A percentile compares a stretch with the other conserved stretches of the same genome.
These are phyloP conservation scores for barley (Hordeum vulgare) DNA, from an alignment of 176 grass and related monocot genomes.

Conservation along the genomic window DNA sequence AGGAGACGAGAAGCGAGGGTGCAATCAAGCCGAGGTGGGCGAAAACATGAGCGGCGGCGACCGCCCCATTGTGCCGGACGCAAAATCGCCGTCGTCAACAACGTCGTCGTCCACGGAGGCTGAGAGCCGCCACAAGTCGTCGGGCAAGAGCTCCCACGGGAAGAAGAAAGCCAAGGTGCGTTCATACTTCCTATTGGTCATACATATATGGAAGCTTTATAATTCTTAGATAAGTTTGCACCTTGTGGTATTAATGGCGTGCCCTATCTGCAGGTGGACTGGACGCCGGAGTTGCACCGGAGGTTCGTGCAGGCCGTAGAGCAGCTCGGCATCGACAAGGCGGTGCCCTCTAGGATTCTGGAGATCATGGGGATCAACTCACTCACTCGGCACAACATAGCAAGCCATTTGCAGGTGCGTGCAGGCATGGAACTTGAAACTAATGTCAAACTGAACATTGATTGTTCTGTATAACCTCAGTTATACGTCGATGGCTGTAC, in stretches of 20 bases:
- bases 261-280: slow-evolving; percentile 57
- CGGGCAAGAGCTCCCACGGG: slow-evolving; percentile 46
- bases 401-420: slow-evolving; percentile 83
- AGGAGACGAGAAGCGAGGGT: slow-evolving; percentile 21
- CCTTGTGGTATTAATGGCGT: background rate
- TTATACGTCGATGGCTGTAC: background rate
- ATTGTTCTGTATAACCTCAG: background rate
- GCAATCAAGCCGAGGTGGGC: slow-evolving; percentile 18
- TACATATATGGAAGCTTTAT: background rate
- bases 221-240: too few species aligned
- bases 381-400: slow-evolving; percentile 89
- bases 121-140: slow-evolving; percentile 35
- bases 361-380: slow-evolving; percentile 88
- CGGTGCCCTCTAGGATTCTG: slow-evolving; percentile 90
- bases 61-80: background rate
- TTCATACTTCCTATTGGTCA: background rate
- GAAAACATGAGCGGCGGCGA: background rate
- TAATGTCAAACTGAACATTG: background rate
- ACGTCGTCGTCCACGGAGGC: slow-evolving; percentile 28
- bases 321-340: slow-evolving; percentile 86
- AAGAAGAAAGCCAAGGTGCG: slow-evolving; percentile 90
- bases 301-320: slow-evolving; percentile 87
- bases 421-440: background rate
- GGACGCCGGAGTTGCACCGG: slow-evolving; percentile 92
- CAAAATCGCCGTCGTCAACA: slow-evolving; percentile 41